phyloP scores from a whole-genome alignment of 2,329 filamentous ascomycete species.

The Thermothelomyces thermophilus region DNA sequence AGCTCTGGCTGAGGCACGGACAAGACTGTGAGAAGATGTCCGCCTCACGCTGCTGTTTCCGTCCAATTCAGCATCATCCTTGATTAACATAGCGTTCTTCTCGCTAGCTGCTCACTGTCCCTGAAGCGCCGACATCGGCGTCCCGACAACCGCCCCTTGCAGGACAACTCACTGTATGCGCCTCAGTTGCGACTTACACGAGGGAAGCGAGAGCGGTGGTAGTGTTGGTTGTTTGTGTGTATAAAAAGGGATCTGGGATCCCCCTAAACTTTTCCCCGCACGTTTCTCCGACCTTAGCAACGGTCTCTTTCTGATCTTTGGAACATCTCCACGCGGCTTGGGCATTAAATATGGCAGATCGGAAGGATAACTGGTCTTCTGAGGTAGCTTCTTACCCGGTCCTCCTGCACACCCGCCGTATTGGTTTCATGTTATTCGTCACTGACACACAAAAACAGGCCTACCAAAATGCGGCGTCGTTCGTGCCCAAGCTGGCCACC shows the following conservation, averaged over 20 bases:
- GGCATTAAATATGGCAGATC: constrained; percentile 19
- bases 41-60: neutral
- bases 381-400: constrained; percentile 28
- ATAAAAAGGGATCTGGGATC: neutral
- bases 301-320: no score
- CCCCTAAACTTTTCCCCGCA: neutral
- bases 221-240: neutral
- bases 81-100: no score
- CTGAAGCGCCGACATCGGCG: constrained; percentile 19
- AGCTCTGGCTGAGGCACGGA: neutral
- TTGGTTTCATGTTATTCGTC: neutral
- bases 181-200: neutral
- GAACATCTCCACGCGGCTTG: no score
- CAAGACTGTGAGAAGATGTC: neutral
- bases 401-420: neutral
- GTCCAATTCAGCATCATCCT: neutral
- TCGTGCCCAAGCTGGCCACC: constrained; percentile 55
- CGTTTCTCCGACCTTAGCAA: neutral
- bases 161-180: no score
- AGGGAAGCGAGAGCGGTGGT: neutral
- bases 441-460: constrained; percentile 33
- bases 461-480: constrained; percentile 56
- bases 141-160: no score
- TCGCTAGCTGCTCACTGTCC: neutral
- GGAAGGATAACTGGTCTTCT: constrained; percentile 36